Conservation (phyloP, 805 yeast genomes). For the Candida nitratophila region DNA sequence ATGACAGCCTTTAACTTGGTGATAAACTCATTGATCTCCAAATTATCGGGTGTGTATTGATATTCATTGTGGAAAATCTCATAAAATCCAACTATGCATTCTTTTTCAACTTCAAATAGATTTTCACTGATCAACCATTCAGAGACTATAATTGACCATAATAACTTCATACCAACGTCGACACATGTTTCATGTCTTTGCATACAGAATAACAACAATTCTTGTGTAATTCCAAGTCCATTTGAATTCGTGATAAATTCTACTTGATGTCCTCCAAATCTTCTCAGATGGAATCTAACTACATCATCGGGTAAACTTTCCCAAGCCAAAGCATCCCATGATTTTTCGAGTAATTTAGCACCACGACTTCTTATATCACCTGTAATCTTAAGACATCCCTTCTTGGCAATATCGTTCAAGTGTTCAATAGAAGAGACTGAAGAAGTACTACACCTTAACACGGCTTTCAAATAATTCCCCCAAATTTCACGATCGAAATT, state of each 20-base stretch:
- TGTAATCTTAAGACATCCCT: slow-evolving; percentile 58
- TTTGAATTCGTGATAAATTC: slow-evolving; percentile 43
- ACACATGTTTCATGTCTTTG: slow-evolving; percentile 60
- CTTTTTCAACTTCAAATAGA: slow-evolving; percentile 54
- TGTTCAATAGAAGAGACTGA: slow-evolving; percentile 65
- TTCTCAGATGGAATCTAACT: slow-evolving; percentile 49
- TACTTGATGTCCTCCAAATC: slow-evolving; percentile 67
- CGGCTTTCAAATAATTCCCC: slow-evolving; percentile 56
- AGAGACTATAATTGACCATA: slow-evolving; percentile 67
- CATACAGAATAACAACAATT: slow-evolving; percentile 58
- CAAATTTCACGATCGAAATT: slow-evolving; percentile 55
- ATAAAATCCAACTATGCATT: slow-evolving; percentile 55
- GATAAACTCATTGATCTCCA: slow-evolving; percentile 49
- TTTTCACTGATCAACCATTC: slow-evolving; percentile 56
- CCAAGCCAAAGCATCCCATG: slow-evolving; percentile 76
- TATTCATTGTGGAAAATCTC: slow-evolving; percentile 51
- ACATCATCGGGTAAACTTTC: slow-evolving; percentile 47
- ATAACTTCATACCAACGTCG: slow-evolving; percentile 51
- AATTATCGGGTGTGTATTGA: slow-evolving; percentile 44
- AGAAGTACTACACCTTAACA: slow-evolving; percentile 54
- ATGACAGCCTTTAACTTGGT: slow-evolving; percentile 36
- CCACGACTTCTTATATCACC: slow-evolving; percentile 57
- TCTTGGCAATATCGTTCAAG: slow-evolving; percentile 63
- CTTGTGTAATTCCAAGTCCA: slow-evolving; percentile 55
- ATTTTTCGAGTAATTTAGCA: slow-evolving; percentile 44